Percentiles rank a stretch among this genome's conserved stretches.
phyloP scores from a whole-genome alignment of 306 rosid genomes.

The Medicago lupulina region DNA sequence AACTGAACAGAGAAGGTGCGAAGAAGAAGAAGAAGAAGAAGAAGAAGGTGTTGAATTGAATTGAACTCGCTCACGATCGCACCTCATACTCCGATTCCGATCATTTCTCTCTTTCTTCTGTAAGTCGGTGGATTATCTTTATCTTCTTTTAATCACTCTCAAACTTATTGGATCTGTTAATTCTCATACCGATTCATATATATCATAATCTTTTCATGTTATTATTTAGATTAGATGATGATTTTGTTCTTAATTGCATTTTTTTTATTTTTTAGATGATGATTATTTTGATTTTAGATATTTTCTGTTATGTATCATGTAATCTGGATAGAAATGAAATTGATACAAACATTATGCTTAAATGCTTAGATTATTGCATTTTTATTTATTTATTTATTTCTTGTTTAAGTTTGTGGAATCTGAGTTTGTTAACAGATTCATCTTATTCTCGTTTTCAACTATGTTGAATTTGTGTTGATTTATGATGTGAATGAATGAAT shows the following conservation, averaged over 20 bases:
- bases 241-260: constrained; percentile 1
- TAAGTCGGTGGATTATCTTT: constrained; percentile 53
- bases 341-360: constrained; percentile 43
- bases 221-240: neutral
- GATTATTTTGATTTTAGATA: constrained; percentile 10
- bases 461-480: too few relatives aligned
- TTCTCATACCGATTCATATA: constrained; percentile 23
- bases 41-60: constrained; percentile 24
- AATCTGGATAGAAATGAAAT: neutral
- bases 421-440: too few relatives aligned
- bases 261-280: constrained; percentile 14
- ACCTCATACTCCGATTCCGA: constrained; percentile 34
- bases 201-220: neutral
- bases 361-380: neutral
- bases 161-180: constrained; percentile 46
- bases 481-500: too few relatives aligned
- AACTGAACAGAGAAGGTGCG: constrained; percentile 34
- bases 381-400: neutral
- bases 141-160: neutral
- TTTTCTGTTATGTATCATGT: constrained; percentile 13
- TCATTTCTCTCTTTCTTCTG: constrained; percentile 45
- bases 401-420: constrained; percentile 34
- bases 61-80: constrained; percentile 45
- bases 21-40: neutral
- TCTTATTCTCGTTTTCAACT: too few relatives aligned